phyloP scores from a whole-genome alignment of 352 stramenopile genomes.

The Phytopythium oedochilum region DNA sequence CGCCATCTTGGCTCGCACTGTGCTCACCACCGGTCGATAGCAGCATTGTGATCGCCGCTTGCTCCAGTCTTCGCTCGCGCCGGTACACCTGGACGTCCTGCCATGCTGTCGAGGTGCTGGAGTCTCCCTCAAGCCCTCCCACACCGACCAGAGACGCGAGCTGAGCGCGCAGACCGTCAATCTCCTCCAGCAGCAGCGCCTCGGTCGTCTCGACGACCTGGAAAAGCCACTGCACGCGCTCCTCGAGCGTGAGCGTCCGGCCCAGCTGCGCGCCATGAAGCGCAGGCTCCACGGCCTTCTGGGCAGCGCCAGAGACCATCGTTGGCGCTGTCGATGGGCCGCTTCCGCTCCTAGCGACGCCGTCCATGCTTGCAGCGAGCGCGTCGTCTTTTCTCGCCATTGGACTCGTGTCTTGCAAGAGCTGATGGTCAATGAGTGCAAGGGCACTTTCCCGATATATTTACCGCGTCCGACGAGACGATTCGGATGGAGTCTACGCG shows the following conservation, averaged over 20 bases:
- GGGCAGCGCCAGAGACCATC: no score
- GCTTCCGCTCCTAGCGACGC: no score
- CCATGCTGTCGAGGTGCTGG: no score
- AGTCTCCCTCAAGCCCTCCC: neutral
- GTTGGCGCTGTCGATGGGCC: neutral
- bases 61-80: neutral
- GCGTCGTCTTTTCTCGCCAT: neutral
- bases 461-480: no score
- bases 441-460: no score
- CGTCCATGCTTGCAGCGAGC: no score
- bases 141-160: neutral
- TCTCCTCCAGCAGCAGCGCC: neutral
- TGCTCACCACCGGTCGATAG: neutral
- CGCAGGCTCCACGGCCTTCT: neutral
- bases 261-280: neutral
- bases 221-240: neutral
- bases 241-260: neutral
- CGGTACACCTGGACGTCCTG: neutral
- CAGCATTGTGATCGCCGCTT: neutral
- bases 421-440: no score
- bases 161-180: neutral
- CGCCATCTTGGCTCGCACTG: neutral
- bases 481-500: no score
- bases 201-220: constrained; percentile 1
- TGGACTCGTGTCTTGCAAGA: neutral